Conservation (phyloP, 108 stramenopile species). For the Nitzschia sp. region DNA sequence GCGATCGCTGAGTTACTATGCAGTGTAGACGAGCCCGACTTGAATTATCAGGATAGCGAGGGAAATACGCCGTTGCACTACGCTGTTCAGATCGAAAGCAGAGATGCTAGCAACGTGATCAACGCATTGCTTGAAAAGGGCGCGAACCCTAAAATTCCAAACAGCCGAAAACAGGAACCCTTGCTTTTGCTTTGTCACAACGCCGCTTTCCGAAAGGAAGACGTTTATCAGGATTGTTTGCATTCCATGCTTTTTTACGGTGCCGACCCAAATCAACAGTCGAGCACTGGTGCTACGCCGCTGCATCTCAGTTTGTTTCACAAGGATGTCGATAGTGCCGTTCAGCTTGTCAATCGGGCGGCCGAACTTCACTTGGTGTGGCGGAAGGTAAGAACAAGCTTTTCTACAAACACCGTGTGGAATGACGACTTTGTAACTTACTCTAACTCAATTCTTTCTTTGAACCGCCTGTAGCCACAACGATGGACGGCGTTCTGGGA, state of each 20-base stretch:
- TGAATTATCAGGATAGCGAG: slow-evolving; percentile 84
- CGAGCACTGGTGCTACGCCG: slow-evolving; percentile 78
- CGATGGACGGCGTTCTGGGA: slow-evolving; percentile 83
- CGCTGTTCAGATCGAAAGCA: slow-evolving; percentile 65
- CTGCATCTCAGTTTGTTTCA: slow-evolving; percentile 83
- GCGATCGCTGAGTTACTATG: slow-evolving; percentile 38
- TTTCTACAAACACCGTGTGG: neutral
- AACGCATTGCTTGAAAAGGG: slow-evolving; percentile 72
- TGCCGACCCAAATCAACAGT: slow-evolving; percentile 72
- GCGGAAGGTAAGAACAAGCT: slow-evolving; percentile 52
- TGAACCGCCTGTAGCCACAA: slow-evolving; percentile 52
- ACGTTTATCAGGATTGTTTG: slow-evolving; percentile 68
- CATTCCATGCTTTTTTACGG: slow-evolving; percentile 68
- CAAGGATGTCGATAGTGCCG: slow-evolving; percentile 69
- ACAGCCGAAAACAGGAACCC: slow-evolving; percentile 78
- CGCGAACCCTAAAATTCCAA: slow-evolving; percentile 62
- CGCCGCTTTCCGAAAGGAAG: slow-evolving; percentile 46
- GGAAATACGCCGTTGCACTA: slow-evolving; percentile 88
- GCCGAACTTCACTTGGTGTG: slow-evolving; percentile 79
- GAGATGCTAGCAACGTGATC: slow-evolving; percentile 69
- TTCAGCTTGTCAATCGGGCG: slow-evolving; percentile 59
- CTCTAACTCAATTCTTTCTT: neutral
- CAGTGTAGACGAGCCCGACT: slow-evolving; percentile 36
- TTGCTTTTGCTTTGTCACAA: slow-evolving; percentile 86
- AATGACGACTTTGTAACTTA: neutral